These are phyloP conservation scores for Colletotrichum chrysophilum DNA, from an alignment of 2,329 filamentous ascomycete species.

Conservation along the genomic window DNA sequence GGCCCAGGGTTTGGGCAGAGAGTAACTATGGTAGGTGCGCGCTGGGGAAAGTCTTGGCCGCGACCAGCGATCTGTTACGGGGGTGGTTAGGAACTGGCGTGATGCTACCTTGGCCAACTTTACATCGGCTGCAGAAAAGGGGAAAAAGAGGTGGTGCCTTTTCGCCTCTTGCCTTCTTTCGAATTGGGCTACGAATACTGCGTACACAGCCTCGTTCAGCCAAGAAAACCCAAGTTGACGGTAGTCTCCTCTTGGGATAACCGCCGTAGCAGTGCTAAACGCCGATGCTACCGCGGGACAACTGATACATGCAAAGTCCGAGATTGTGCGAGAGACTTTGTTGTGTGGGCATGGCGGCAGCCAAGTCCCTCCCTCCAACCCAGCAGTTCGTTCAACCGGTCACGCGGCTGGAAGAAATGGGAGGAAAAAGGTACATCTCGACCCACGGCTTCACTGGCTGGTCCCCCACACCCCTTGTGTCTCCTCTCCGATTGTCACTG, in stretches of 20 bases:
- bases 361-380: background rate
- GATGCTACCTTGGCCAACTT: background rate
- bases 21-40: background rate
- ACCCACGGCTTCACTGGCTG: background rate
- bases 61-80: background rate
- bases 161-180: background rate
- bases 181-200: background rate
- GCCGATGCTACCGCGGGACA: background rate
- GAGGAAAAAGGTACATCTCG: background rate
- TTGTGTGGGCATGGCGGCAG: background rate
- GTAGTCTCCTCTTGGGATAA: background rate
- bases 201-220: background rate
- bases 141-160: background rate
- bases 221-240: background rate
- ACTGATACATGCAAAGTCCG: background rate
- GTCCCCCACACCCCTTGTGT: background rate
- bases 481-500: background rate
- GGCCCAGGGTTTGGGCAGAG: background rate
- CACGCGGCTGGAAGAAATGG: background rate
- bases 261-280: background rate
- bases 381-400: background rate
- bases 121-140: background rate
- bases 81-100: background rate
- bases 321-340: background rate
- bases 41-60: background rate